phyloP scores from a whole-genome alignment of 2,329 filamentous ascomycete genomes.

The Dryadomyces quercivorus region DNA sequence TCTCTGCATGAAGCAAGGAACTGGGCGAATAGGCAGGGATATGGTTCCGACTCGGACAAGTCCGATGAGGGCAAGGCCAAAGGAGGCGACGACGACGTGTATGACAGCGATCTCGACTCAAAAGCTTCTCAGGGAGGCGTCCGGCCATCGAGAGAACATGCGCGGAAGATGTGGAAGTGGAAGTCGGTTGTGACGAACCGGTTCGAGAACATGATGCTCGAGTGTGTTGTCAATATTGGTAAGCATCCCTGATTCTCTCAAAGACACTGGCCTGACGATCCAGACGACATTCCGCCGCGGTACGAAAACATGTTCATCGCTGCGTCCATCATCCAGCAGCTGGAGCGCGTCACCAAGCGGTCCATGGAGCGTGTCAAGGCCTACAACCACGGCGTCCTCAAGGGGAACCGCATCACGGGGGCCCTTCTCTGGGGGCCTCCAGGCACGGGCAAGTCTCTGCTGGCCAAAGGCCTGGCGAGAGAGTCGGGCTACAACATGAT shows the following conservation, averaged over 20 bases:
- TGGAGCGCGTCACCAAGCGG: neutral
- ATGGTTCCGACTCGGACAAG: neutral
- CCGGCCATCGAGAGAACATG: neutral
- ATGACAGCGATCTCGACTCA: neutral
- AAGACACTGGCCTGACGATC: too few relatives aligned
- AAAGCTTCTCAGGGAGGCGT: neutral
- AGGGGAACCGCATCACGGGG: conserved; percentile 10
- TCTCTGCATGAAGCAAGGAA: neutral
- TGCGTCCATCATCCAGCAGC: neutral
- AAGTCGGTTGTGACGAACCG: neutral
- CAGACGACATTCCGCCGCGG: neutral
- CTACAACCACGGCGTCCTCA: conserved; percentile 14
- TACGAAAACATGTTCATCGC: neutral
- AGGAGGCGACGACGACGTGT: neutral
- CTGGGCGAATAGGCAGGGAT: neutral
- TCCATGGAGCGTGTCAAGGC: neutral
- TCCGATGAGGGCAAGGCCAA: neutral
- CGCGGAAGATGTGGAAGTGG: neutral
- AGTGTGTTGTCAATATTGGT: neutral
- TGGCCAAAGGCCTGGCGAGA: conserved; percentile 14
- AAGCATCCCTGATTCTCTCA: too few relatives aligned
- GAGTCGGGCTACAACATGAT: conserved; percentile 14
- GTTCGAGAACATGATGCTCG: neutral
- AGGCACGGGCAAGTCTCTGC: conserved; percentile 18
- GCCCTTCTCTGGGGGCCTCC: conserved; percentile 18